These are phyloP conservation scores for Diophrys sp. DNA, from an alignment of 73 alveolate genomes.

Conservation along the genomic window DNA sequence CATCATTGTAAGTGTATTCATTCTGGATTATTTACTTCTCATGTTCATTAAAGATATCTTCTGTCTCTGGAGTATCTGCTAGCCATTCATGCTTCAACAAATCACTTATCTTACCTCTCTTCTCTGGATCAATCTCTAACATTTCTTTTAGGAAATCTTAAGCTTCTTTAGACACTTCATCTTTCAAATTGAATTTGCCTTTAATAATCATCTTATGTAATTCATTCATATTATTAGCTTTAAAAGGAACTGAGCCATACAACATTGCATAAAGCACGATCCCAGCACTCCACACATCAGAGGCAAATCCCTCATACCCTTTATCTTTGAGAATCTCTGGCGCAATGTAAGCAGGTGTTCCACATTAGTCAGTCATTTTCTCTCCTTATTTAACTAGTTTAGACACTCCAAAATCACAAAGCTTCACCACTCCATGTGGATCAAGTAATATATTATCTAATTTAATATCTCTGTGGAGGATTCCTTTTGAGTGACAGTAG, in stretches of 20 bases:
- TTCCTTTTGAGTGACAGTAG: constrained; percentile 31
- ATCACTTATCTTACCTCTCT: constrained; percentile 63
- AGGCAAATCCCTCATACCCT: constrained; percentile 57
- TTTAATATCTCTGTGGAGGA: too few species aligned
- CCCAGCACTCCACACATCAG: constrained; percentile 70
- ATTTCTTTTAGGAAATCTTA: constrained; percentile 45
- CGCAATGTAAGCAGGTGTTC: too few species aligned
- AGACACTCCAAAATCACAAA: constrained; percentile 62
- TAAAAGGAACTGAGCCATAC: constrained; percentile 65
- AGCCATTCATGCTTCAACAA: constrained; percentile 81
- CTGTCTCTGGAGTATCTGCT: constrained; percentile 20
- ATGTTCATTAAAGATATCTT: constrained; percentile 42
- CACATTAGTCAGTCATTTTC: constrained; percentile 52
- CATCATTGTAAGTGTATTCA: constrained; percentile 60
- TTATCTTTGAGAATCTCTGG: constrained; percentile 58
- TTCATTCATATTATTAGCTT: too few species aligned
- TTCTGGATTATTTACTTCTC: constrained; percentile 48
- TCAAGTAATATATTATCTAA: too few species aligned
- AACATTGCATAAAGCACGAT: constrained; percentile 67
- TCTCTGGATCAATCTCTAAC: constrained; percentile 65
- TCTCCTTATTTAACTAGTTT: constrained; percentile 21
- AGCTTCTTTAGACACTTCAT: constrained; percentile 68
- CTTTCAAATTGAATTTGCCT: constrained; percentile 68
- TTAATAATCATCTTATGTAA: constrained; percentile 63
- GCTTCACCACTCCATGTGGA: constrained; percentile 47